phyloP scores from a whole-genome alignment of 371 early-diverging fungal genomes.

The Mucor mucedo region DNA sequence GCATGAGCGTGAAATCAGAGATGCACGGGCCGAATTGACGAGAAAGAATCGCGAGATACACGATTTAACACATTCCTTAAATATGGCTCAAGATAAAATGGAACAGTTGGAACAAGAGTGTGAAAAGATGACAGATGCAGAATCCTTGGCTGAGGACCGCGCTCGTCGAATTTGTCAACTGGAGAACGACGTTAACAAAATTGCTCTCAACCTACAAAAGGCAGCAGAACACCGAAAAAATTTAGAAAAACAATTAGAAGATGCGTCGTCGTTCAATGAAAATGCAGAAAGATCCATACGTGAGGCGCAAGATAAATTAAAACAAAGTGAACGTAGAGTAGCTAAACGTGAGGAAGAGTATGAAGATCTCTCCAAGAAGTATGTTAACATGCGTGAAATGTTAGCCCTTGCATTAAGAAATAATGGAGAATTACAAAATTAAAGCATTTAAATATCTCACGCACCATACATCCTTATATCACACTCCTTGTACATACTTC shows the following conservation, averaged over 20 bases:
- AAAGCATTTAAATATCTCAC: too few species aligned
- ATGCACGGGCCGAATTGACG: not conserved
- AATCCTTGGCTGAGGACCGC: constrained; percentile 14
- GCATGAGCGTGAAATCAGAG: constrained; percentile 13
- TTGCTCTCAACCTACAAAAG: constrained; percentile 4
- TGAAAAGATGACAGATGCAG: constrained; percentile 5
- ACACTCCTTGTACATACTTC: too few species aligned
- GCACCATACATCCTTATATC: too few species aligned
- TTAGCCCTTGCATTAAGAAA: too few species aligned
- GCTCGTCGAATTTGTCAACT: constrained; percentile 11
- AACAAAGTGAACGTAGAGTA: not conserved
- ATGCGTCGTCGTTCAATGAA: not conserved
- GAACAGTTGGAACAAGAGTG: constrained; percentile 7
- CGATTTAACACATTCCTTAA: constrained; percentile 1
- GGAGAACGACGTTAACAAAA: constrained; percentile 7
- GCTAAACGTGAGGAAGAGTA: too few species aligned
- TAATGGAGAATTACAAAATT: not conserved
- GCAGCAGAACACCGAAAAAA: constrained; percentile 12
- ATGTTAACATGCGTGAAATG: too few species aligned
- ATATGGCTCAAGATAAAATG: constrained; percentile 1
- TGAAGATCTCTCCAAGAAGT: too few species aligned
- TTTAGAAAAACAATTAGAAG: not conserved
- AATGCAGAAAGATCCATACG: not conserved
- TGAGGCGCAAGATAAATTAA: not conserved
- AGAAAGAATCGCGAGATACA: constrained; percentile 3